These are phyloP conservation scores for Rusavskia elegans DNA, from an alignment of 495 filamentous ascomycete species.

Conservation along the genomic window DNA sequence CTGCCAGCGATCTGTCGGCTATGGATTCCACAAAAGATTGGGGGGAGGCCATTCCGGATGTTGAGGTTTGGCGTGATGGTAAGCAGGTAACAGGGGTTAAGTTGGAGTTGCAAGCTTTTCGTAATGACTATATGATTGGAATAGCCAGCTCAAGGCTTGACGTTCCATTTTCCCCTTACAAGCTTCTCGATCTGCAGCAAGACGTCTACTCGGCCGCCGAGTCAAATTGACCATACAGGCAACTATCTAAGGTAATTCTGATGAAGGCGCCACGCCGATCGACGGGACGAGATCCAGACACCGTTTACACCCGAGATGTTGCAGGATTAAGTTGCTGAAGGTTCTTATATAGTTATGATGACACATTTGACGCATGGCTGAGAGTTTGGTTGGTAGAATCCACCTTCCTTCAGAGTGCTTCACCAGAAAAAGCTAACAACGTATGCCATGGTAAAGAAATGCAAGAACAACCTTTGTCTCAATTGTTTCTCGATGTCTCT, in stretches of 20 bases:
- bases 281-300: not conserved
- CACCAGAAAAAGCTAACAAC: too few species aligned
- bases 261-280: too few species aligned
- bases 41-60: constrained; percentile 34
- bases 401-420: too few species aligned
- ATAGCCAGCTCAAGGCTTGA: constrained; percentile 24
- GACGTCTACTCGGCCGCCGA: constrained; percentile 13
- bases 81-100: constrained; percentile 32
- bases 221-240: not conserved
- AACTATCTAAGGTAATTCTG: not conserved
- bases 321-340: too few species aligned
- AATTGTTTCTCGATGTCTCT: too few species aligned
- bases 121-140: constrained; percentile 45
- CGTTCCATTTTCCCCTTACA: not conserved
- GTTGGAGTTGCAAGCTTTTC: constrained; percentile 46
- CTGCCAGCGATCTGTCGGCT: constrained; percentile 9
- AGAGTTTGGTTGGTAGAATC: too few species aligned
- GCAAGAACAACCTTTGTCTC: too few species aligned
- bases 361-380: too few species aligned
- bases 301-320: too few species aligned
- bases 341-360: too few species aligned
- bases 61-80: constrained; percentile 35
- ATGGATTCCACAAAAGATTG: constrained; percentile 14
- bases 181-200: constrained; percentile 13
- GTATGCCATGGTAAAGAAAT: too few species aligned